Conservation (phyloP, 345 rosid species). For the Moricandia arvensis region DNA sequence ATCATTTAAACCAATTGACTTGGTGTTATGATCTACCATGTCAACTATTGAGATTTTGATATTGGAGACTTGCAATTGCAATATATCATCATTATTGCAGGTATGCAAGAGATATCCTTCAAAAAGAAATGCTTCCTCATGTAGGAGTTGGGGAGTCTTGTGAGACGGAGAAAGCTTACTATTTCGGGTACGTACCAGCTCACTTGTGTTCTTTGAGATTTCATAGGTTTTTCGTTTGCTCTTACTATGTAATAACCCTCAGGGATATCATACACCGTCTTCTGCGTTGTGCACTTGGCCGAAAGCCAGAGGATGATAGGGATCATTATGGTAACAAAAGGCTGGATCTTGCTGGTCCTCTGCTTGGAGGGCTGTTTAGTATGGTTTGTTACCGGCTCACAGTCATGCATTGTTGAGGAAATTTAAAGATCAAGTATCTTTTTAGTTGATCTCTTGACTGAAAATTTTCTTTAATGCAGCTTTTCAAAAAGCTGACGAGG, state of each 20-base stretch:
- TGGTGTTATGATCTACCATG: conserved; percentile 12
- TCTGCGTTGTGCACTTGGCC: conserved; percentile 89
- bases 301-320: conserved; percentile 95
- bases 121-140: conserved; percentile 99
- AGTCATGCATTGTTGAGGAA: background rate
- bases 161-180: conserved; percentile 97
- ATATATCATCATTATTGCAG: conserved; percentile 49
- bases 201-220: background rate
- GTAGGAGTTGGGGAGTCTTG: conserved; percentile 91
- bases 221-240: conserved; percentile 15
- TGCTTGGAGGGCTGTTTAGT: conserved; percentile 95
- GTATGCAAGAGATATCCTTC: conserved; percentile 97
- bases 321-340: conserved; percentile 99
- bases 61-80: conserved; percentile 30
- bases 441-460: conserved; percentile 4
- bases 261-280: conserved; percentile 94
- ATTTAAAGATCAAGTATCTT: background rate
- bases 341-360: conserved; percentile 99
- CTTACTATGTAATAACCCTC: conserved; percentile 20
- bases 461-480: conserved; percentile 49
- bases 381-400: conserved; percentile 52
- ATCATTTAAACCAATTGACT: conserved; percentile 23
- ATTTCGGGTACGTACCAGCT: conserved; percentile 76
- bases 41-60: conserved; percentile 28
- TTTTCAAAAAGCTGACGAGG: conserved; percentile 91